A percentile compares a stretch with the other conserved stretches of the same genome.
phyloP scores from a whole-genome alignment of 2,329 filamentous ascomycete genomes.

The Pestalotiopsis sp. region DNA sequence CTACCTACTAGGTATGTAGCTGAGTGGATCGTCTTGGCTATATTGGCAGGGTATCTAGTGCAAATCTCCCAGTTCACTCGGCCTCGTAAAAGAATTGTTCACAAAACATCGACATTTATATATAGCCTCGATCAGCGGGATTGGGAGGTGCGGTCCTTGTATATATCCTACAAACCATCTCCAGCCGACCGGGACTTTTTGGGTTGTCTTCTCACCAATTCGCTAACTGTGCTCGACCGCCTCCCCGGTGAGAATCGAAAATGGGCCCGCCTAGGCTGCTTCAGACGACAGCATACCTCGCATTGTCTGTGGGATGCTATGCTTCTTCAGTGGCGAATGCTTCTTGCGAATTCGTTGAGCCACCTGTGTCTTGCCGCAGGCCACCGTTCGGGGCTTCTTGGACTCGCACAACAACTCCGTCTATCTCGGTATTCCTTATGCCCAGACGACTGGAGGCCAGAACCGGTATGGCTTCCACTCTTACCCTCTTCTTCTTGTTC shows the following conservation, averaged over 20 bases:
- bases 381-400: slow-evolving; percentile 36
- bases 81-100: neutral
- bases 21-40: neutral
- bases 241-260: neutral
- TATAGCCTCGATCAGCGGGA: no score
- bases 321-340: neutral
- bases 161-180: no score
- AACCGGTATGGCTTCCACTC: no score
- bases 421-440: slow-evolving; percentile 41
- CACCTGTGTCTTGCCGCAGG: slow-evolving; percentile 28
- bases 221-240: no score
- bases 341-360: neutral
- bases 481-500: no score
- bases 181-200: no score
- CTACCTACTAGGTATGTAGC: neutral
- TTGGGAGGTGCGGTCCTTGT: no score
- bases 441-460: slow-evolving; percentile 39
- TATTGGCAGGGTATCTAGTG: neutral
- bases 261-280: neutral
- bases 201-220: no score
- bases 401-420: slow-evolving; percentile 36
- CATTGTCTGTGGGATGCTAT: neutral
- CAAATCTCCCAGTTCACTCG: neutral
- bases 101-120: no score
- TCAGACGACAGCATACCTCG: neutral